Evolutionary conservation across 129 eudicot genomes (phyloP).

Genomic region (Escallonia rubra): DNA sequence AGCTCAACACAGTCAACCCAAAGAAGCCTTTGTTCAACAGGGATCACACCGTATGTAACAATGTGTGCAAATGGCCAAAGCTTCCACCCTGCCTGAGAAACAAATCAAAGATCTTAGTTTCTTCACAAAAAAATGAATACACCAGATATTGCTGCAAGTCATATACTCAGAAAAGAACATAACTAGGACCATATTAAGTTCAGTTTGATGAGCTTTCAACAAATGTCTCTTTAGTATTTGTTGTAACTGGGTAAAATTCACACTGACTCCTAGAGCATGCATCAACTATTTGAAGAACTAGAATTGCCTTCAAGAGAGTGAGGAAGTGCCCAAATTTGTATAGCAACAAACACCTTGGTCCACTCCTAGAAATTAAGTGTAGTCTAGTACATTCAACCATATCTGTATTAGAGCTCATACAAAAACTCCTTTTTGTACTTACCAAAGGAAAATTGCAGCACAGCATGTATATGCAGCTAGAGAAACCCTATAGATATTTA

Average conservation of each 20-base stretch:
- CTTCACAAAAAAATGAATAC: not conserved
- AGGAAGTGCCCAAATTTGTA: not conserved
- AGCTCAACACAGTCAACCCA: conserved; percentile 99
- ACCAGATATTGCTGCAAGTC: not conserved
- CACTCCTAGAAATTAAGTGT: too few relatives aligned
- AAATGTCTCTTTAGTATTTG: not conserved
- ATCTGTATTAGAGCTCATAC: too few relatives aligned
- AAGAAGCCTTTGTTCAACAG: conserved; percentile 94
- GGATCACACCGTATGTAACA: conserved; percentile 85
- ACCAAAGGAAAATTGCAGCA: too few relatives aligned
- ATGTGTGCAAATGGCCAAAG: conserved; percentile 98
- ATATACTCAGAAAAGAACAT: not conserved
- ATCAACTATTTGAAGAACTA: not conserved
- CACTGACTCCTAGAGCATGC: not conserved
- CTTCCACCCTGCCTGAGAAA: conserved; percentile 95
- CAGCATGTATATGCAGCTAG: too few relatives aligned
- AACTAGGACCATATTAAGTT: not conserved
- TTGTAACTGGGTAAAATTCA: not conserved
- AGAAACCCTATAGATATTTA: too few relatives aligned
- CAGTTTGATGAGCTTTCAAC: not conserved
- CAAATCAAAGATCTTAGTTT: not conserved
- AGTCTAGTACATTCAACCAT: too few relatives aligned
- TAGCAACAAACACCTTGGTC: too few relatives aligned
- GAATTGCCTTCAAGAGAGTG: not conserved
- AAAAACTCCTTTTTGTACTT: too few relatives aligned